A percentile compares a stretch with the other conserved stretches of the same genome.
Evolutionary conservation across 768 basidiomycete species (phyloP).

Genomic region (Mycena metata): DNA sequence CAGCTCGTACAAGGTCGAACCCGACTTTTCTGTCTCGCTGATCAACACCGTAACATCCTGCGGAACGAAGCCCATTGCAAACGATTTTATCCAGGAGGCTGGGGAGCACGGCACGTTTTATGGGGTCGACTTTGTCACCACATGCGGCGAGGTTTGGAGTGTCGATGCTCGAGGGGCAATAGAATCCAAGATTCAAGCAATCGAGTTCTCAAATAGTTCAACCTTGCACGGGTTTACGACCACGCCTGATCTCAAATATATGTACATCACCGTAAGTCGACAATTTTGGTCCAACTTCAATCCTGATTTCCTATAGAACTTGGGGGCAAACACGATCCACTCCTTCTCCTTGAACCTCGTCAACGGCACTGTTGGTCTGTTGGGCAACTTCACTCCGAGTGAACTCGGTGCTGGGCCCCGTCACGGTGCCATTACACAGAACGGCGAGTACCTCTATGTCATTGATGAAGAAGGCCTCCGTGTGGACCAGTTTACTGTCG

Average conservation of each 20-base stretch:
- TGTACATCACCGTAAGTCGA: conserved; percentile 37
- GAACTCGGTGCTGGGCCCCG: conserved; percentile 38
- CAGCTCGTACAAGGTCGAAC: conserved; percentile 35
- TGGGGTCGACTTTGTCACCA: conserved; percentile 39
- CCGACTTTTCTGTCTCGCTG: conserved; percentile 36
- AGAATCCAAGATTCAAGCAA: conserved; percentile 28
- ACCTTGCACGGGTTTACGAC: conserved; percentile 42
- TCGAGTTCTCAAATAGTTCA: conserved; percentile 32
- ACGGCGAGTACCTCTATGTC: conserved; percentile 36
- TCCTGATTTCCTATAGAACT: conserved; percentile 25
- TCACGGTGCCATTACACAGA: conserved; percentile 33
- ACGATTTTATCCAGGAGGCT: conserved; percentile 37
- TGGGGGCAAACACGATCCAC: conserved; percentile 40
- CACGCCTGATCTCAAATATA: conserved; percentile 38
- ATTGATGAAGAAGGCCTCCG: conserved; percentile 43
- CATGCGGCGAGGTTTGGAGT: conserved; percentile 40
- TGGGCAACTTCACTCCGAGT: conserved; percentile 23
- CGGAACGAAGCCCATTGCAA: conserved; percentile 42
- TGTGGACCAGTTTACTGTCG: conserved; percentile 40
- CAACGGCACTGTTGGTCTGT: conserved; percentile 23
- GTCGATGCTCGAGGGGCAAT: conserved; percentile 36
- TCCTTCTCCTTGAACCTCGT: conserved; percentile 30
- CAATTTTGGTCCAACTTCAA: neutral
- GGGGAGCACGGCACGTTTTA: conserved; percentile 37
- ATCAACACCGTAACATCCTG: conserved; percentile 41